Evolutionary conservation across 768 basidiomycete species (phyloP).

Genomic region (Leccinum incarnatum): DNA sequence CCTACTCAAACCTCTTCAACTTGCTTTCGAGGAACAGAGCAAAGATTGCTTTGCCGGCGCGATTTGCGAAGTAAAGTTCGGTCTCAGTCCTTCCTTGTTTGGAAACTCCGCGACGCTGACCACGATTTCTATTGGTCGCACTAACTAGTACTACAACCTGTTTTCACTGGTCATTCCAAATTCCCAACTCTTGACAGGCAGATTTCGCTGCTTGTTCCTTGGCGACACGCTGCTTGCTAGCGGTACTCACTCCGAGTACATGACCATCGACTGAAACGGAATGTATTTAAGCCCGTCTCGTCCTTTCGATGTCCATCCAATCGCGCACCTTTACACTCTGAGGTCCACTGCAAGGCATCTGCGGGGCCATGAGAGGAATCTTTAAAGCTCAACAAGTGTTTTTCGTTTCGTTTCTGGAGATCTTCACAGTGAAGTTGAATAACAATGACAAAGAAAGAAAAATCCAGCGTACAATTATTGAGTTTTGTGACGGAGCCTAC

Average conservation of each 20-base stretch:
- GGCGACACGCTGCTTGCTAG: slow-evolving; percentile 36
- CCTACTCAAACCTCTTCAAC: neutral
- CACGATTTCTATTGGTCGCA: neutral
- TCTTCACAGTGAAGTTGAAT: slow-evolving; percentile 26
- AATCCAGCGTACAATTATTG: slow-evolving; percentile 45
- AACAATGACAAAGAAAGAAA: neutral
- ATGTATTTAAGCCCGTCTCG: slow-evolving; percentile 1
- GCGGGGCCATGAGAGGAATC: slow-evolving; percentile 41
- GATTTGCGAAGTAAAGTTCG: slow-evolving; percentile 2
- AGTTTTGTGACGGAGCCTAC: slow-evolving; percentile 34
- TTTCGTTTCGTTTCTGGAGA: slow-evolving; percentile 33
- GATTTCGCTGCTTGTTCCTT: slow-evolving; percentile 47
- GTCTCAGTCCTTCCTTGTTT: slow-evolving; percentile 14
- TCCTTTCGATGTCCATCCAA: neutral
- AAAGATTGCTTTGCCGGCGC: neutral
- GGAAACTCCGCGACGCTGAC: slow-evolving; percentile 29
- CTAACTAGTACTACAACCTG: neutral
- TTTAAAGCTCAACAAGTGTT: slow-evolving; percentile 39
- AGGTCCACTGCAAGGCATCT: slow-evolving; percentile 46
- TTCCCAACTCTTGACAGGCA: slow-evolving; percentile 37
- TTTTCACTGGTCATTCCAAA: slow-evolving; percentile 9
- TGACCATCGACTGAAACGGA: slow-evolving; percentile 43
- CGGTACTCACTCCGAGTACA: slow-evolving; percentile 46
- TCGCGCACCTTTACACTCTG: slow-evolving; percentile 54
- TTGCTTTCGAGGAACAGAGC: neutral